A percentile compares a stretch with the other conserved stretches of the same genome.
These are phyloP conservation scores for Exophiala spinifera DNA, from an alignment of 2,329 filamentous ascomycete species.

Conservation along the genomic window DNA sequence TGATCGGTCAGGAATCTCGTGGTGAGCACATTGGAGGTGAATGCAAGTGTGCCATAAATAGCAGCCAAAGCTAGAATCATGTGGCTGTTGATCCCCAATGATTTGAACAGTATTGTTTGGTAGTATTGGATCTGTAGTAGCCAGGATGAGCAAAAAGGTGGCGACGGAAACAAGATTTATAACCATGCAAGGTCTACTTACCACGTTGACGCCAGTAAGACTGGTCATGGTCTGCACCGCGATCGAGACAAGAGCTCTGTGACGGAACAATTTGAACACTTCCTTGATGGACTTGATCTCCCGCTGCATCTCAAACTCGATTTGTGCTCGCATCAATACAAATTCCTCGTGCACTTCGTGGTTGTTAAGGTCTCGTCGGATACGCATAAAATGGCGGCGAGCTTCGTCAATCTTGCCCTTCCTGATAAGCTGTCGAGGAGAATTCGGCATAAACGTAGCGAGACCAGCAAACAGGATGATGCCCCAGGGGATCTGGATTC, in stretches of 20 bases:
- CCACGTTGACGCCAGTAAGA: constrained; percentile 85
- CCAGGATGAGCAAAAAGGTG: too few relatives aligned
- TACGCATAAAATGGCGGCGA: constrained; percentile 58
- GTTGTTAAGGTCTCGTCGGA: constrained; percentile 75
- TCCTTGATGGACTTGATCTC: constrained; percentile 53
- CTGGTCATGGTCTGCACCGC: constrained; percentile 79
- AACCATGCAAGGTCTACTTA: constrained; percentile 35
- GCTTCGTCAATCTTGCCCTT: constrained; percentile 67
- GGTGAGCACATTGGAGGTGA: constrained; percentile 67
- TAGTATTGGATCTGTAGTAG: constrained; percentile 42
- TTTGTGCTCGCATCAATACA: constrained; percentile 81
- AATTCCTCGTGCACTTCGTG: constrained; percentile 75
- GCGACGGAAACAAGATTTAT: too few relatives aligned
- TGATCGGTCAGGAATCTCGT: constrained; percentile 55
- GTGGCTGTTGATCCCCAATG: constrained; percentile 48
- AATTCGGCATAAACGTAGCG: constrained; percentile 75
- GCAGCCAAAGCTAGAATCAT: constrained; percentile 66
- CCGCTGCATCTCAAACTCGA: constrained; percentile 72
- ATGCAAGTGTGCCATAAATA: constrained; percentile 89
- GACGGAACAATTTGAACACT: constrained; percentile 62
- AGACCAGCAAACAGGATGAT: constrained; percentile 69
- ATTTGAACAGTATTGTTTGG: constrained; percentile 62
- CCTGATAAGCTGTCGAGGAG: constrained; percentile 80
- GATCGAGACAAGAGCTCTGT: constrained; percentile 62
- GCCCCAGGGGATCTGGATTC: constrained; percentile 76